A percentile compares a stretch with the other conserved stretches of the same genome.
These are phyloP conservation scores for Toxoplasma gondii DNA, from an alignment of 169 alveolate species.

Conservation along the genomic window DNA sequence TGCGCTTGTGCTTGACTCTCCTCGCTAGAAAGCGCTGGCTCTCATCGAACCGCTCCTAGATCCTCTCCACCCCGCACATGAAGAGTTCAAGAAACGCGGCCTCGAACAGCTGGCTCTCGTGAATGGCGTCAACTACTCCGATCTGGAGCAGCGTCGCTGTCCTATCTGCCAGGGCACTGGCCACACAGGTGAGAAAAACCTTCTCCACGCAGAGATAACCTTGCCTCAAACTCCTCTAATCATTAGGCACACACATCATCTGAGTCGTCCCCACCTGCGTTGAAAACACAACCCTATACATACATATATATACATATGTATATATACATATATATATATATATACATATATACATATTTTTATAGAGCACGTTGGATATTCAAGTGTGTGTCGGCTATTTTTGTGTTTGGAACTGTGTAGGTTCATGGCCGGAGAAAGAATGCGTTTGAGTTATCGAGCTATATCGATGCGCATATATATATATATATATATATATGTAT, in stretches of 20 bases:
- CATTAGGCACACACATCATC: neutral
- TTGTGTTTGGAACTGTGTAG: too few relatives aligned
- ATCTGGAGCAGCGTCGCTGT: constrained; percentile 55
- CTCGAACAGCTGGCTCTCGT: constrained; percentile 62
- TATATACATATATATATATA: neutral
- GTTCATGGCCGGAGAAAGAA: too few relatives aligned
- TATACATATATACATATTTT: neutral
- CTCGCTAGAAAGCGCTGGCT: constrained; percentile 52
- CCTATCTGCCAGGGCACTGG: constrained; percentile 66
- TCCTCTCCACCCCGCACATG: constrained; percentile 62
- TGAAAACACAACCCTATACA: constrained; percentile 8
- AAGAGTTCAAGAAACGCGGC: constrained; percentile 60
- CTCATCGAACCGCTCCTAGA: constrained; percentile 65
- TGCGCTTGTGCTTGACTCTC: too few relatives aligned
- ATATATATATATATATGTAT: too few relatives aligned
- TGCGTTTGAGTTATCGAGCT: too few relatives aligned
- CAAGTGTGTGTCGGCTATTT: too few relatives aligned
- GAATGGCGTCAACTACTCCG: constrained; percentile 62
- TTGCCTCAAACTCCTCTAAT: neutral
- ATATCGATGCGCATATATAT: too few relatives aligned
- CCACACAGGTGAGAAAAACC: constrained; percentile 44
- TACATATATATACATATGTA: neutral
- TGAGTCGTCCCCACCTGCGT: too few relatives aligned
- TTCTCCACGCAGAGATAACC: neutral
- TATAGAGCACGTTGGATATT: neutral